Evolutionary conservation across 768 basidiomycete genomes (phyloP), one percentile per base, ranked within the genome.

Genomic region (Exsudoporus frostii): DNA sequence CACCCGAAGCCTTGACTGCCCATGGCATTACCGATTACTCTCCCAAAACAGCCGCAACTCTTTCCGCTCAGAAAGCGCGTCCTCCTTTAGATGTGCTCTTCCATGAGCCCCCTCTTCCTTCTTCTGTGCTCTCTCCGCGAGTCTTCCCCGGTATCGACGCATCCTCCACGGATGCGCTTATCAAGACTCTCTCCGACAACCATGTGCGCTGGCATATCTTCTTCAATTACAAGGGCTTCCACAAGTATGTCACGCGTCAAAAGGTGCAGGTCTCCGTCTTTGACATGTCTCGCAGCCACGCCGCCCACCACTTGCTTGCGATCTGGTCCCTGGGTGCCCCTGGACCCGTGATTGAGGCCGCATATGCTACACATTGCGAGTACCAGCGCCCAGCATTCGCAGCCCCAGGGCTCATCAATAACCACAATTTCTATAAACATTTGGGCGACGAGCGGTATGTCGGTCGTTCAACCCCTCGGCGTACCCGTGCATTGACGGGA

Each of bases 241-340:
- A 69, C 58, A 70, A 68, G 65, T 71, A 60, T 39, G 67, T 59
- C 3, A 33, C 15, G 19, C 39, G 42, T 25, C 33, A 20, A 51
- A 17, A 29, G 2, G 4, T 54, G 4, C 22, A 24, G 1, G 69
- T 57, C 38, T 57, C 56, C 5, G 9, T 50, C 20, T 48, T 48
- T 57, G 53, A 56, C 42, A 75, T 45, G 4, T 7, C 52, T 25
- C 44, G 46, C 32, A 81, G 80, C 50, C 86, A 88, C 68, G 68
- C 78, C 32, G 71, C 79, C 5, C 85, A 88, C 57, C 81, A 79
- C 24, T 57, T 79, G 19, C 65, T 85, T 24, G 82, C 84, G 7
- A 74, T 83, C 3, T 88, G 82, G 73, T 73, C 75, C 1, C 65
- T 90, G 11, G 88, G 87, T 2, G 86, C 79, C 0, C 68, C 74